These are phyloP conservation scores for Rostrohypoxylon terebratum DNA, from an alignment of 495 filamentous ascomycete genomes.

Conservation along the genomic window DNA sequence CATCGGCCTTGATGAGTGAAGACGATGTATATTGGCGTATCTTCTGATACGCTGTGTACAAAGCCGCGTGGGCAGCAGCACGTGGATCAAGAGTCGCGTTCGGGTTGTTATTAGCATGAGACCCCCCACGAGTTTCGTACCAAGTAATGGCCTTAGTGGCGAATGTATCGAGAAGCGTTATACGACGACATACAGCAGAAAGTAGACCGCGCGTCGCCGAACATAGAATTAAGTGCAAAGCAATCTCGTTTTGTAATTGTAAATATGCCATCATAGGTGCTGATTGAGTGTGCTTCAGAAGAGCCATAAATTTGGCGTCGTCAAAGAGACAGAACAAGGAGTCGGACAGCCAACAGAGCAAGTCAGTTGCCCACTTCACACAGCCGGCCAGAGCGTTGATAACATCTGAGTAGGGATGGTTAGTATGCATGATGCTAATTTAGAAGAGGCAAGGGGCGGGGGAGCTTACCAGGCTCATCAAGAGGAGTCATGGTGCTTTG, in stretches of 20 bases:
- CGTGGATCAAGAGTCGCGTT: constrained; percentile 37
- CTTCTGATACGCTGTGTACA: constrained; percentile 62
- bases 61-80: constrained; percentile 44
- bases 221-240: constrained; percentile 76
- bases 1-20: constrained; percentile 58
- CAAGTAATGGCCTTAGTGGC: constrained; percentile 52
- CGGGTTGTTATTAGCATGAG: constrained; percentile 17
- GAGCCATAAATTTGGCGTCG: constrained; percentile 60
- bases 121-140: constrained; percentile 51
- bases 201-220: constrained; percentile 79
- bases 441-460: neutral
- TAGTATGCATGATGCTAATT: constrained; percentile 2
- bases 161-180: constrained; percentile 61
- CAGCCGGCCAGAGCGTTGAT: constrained; percentile 67
- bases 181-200: constrained; percentile 72
- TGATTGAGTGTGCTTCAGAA: constrained; percentile 60
- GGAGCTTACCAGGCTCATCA: constrained; percentile 71
- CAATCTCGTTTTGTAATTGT: constrained; percentile 60
- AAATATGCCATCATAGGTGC: constrained; percentile 60
- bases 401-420: constrained; percentile 54
- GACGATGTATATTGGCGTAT: constrained; percentile 57
- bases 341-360: constrained; percentile 76
- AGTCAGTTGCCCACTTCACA: constrained; percentile 73
- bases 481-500: constrained; percentile 63
- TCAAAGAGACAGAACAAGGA: constrained; percentile 72